Percentiles rank a stretch among this genome's conserved stretches.
phyloP scores from a whole-genome alignment of 1,284 basidiomycete species.

The Athelia sp. region DNA sequence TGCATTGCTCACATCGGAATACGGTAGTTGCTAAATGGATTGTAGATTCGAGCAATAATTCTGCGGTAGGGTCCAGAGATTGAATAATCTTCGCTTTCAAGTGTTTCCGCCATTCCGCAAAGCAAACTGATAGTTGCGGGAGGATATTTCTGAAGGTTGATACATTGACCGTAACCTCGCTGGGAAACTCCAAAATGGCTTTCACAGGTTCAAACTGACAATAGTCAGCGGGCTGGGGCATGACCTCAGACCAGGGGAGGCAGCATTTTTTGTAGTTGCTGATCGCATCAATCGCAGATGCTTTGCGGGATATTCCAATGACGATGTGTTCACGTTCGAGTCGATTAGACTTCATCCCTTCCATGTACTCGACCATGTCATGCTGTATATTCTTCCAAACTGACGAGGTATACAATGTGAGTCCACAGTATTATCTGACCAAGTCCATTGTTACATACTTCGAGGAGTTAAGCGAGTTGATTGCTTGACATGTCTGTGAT shows the following conservation, averaged over 20 bases:
- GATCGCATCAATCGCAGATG: conserved; percentile 17
- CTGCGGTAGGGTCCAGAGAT: no score
- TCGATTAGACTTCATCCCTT: conserved; percentile 13
- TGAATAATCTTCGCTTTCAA: no score
- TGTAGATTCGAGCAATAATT: no score
- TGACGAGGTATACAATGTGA: conserved; percentile 5
- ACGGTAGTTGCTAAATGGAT: no score
- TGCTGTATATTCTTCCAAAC: conserved; percentile 24
- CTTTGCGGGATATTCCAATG: conserved; percentile 16
- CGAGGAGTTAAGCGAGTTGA: conserved; percentile 23
- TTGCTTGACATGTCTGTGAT: conserved; percentile 20
- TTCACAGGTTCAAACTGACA: conserved; percentile 14
- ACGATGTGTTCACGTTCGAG: conserved; percentile 15
- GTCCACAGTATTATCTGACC: background rate
- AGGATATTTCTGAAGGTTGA: background rate
- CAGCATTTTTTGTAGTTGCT: conserved; percentile 14
- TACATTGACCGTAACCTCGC: background rate
- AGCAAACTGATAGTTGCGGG: background rate
- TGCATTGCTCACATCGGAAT: no score
- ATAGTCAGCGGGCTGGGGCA: conserved; percentile 24
- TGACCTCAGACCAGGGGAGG: conserved; percentile 9
- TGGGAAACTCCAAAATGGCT: conserved; percentile 11
- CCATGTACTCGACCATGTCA: conserved; percentile 23
- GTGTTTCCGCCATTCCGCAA: conserved; percentile 12
- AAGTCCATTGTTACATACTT: conserved; percentile 16